A percentile compares a stretch with the other conserved stretches of the same genome.
These are phyloP conservation scores for Russula dissimulans DNA, from an alignment of 768 basidiomycete genomes.

Conservation along the genomic window DNA sequence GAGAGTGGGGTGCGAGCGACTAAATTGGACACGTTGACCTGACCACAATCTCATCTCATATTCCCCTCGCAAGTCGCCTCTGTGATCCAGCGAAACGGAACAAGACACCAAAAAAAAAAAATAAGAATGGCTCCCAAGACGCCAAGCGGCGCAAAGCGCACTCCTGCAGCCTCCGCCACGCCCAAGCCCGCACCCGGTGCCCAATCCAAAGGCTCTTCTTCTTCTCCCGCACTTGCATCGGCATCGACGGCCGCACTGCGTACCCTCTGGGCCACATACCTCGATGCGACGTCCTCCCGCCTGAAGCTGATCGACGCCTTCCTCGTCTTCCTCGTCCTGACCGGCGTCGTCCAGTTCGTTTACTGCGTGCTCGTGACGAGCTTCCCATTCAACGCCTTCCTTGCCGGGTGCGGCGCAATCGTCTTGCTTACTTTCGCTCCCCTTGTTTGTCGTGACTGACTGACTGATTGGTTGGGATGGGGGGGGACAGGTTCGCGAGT, in stretches of 20 bases:
- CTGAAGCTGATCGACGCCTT: constrained; percentile 94
- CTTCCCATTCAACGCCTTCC: constrained; percentile 96
- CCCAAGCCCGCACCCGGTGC: background rate
- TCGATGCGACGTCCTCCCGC: constrained; percentile 63
- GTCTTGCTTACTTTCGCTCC: background rate
- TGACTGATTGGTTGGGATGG: background rate
- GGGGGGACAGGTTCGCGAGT: constrained; percentile 63
- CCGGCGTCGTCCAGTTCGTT: constrained; percentile 81
- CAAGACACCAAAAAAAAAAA: no score
- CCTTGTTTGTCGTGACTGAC: background rate
- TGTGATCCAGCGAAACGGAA: background rate
- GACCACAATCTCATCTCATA: background rate
- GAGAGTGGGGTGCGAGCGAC: background rate
- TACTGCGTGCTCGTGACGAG: constrained; percentile 89
- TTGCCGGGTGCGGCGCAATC: constrained; percentile 67
- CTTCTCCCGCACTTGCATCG: background rate
- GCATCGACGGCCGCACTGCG: constrained; percentile 31
- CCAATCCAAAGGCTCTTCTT: background rate
- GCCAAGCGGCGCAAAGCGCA: background rate
- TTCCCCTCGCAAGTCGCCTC: background rate
- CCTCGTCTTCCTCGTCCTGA: constrained; percentile 84
- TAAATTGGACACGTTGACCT: background rate
- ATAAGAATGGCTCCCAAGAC: no score
- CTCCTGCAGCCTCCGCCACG: constrained; percentile 7
- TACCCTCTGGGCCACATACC: constrained; percentile 71